Conservation (phyloP, 495 filamentous ascomycete genomes). For the Copromyces sp. region DNA sequence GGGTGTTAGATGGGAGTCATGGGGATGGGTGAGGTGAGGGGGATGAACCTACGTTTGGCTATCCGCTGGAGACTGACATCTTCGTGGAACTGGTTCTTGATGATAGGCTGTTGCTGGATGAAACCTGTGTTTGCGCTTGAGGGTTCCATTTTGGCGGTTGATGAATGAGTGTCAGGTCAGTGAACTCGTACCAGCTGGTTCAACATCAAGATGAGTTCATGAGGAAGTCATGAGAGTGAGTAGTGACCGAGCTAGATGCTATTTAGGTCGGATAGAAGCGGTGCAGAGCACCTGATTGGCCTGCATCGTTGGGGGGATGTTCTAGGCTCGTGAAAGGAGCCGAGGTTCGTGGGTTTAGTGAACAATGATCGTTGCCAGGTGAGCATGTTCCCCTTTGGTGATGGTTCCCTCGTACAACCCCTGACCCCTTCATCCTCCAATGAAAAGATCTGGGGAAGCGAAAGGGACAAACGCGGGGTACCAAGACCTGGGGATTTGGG, state of each 20-base stretch:
- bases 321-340: background rate
- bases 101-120: constrained; percentile 34
- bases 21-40: background rate
- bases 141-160: constrained; percentile 21
- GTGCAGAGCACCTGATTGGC: background rate
- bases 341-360: background rate
- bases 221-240: background rate
- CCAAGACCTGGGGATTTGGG: background rate
- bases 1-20: background rate
- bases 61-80: constrained; percentile 35
- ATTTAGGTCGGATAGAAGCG: background rate
- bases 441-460: background rate
- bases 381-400: background rate
- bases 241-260: background rate
- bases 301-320: background rate
- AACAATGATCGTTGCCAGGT: background rate
- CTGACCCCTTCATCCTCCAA: background rate
- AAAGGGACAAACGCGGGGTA: background rate
- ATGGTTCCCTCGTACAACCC: background rate
- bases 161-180: too few relatives aligned
- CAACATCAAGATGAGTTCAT: background rate
- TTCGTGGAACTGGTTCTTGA: constrained; percentile 40
- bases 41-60: constrained; percentile 24
- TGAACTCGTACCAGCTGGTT: background rate
- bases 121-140: constrained; percentile 40